A percentile compares a stretch with the other conserved stretches of the same genome.
phyloP scores from a whole-genome alignment of 257 asterid species.

The Ehretia macrophylla region DNA sequence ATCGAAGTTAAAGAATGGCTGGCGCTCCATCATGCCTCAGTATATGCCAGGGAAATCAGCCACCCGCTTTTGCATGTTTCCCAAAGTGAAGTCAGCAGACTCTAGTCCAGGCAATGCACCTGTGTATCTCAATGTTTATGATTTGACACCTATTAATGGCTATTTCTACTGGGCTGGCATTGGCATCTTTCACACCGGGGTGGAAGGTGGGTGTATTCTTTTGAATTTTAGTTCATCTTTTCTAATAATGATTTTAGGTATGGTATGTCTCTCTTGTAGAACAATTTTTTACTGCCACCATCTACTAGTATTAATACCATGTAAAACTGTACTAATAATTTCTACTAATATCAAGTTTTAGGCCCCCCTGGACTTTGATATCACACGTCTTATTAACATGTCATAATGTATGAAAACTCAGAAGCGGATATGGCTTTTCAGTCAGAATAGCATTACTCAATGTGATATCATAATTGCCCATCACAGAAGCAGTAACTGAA shows the following conservation, averaged over 20 bases:
- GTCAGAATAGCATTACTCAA: too few relatives aligned
- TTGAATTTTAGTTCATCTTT: conserved; percentile 6
- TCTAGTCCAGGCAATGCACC: conserved; percentile 42
- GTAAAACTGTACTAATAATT: too few relatives aligned
- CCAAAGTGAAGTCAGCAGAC: conserved; percentile 41
- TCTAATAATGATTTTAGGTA: not conserved
- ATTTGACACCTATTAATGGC: conserved; percentile 65
- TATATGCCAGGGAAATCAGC: conserved; percentile 39
- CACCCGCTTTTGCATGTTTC: conserved; percentile 49
- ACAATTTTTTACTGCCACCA: too few relatives aligned
- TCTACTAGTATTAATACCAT: too few relatives aligned
- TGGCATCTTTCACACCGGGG: conserved; percentile 84
- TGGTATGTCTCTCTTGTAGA: too few relatives aligned
- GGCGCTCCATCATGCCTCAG: conserved; percentile 59
- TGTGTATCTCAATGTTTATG: conserved; percentile 79
- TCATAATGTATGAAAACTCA: too few relatives aligned
- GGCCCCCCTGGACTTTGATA: too few relatives aligned
- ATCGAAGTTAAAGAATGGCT: conserved; percentile 31
- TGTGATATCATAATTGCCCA: too few relatives aligned
- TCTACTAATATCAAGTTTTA: too few relatives aligned
- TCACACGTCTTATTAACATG: too few relatives aligned
- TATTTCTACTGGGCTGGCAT: conserved; percentile 87
- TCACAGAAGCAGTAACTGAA: too few relatives aligned
- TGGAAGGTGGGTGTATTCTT: conserved; percentile 53
- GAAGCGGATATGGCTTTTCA: too few relatives aligned